A percentile compares a stretch with the other conserved stretches of the same genome.
Conservation (phyloP, 2,329 filamentous ascomycete genomes). For the Metarhizium anisopliae region DNA sequence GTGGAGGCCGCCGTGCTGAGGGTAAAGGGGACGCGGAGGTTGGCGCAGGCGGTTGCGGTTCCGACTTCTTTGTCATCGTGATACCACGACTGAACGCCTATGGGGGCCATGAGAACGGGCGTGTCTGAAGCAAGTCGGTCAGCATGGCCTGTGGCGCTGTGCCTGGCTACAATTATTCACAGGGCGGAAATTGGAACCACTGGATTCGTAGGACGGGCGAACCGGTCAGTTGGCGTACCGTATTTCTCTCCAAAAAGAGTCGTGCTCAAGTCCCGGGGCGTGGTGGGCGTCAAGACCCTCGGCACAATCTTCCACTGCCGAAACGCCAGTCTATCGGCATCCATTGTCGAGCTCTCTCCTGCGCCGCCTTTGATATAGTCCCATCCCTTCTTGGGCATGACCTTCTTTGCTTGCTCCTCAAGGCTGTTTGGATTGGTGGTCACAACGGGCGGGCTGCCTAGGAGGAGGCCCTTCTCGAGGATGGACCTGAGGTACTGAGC, state of each 20-base stretch:
- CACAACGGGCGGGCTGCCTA: constrained; percentile 37
- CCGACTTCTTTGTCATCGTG: constrained; percentile 57
- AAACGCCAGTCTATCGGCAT: constrained; percentile 50
- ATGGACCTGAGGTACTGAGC: constrained; percentile 37
- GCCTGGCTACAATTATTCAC: not conserved
- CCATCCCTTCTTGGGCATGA: constrained; percentile 38
- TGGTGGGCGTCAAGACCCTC: constrained; percentile 36
- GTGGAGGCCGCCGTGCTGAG: constrained; percentile 55
- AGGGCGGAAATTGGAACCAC: not conserved
- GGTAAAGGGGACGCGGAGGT: constrained; percentile 55
- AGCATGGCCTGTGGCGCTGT: not conserved
- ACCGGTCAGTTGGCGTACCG: constrained; percentile 16
- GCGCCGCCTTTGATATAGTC: constrained; percentile 56
- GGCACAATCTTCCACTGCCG: constrained; percentile 43
- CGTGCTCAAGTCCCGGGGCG: constrained; percentile 37
- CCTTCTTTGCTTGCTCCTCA: constrained; percentile 42
- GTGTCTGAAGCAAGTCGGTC: constrained; percentile 5
- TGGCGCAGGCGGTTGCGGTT: constrained; percentile 51
- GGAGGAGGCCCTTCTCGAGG: constrained; percentile 42
- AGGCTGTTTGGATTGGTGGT: constrained; percentile 51
- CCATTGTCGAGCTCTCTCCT: constrained; percentile 51
- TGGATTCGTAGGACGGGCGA: not conserved
- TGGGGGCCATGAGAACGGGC: constrained; percentile 51
- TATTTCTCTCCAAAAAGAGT: constrained; percentile 44
- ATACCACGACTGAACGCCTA: constrained; percentile 61